Conservation (phyloP, 2,329 filamentous ascomycete species). For the Lasiodiplodia sp. region DNA sequence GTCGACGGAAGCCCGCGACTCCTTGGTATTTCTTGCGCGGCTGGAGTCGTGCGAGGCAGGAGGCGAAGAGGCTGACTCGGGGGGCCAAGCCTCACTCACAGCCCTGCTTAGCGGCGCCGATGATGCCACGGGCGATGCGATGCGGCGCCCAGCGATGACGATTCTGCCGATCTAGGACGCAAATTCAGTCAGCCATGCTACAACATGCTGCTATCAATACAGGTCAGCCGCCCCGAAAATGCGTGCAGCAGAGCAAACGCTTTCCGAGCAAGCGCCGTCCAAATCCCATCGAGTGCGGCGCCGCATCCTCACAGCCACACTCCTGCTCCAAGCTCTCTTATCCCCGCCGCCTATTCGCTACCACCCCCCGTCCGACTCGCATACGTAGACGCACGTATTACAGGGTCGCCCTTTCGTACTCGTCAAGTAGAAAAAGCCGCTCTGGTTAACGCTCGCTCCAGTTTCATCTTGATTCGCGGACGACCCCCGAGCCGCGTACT, state of each 20-base stretch:
- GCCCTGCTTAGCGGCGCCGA: constrained; percentile 25
- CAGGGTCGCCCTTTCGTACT: constrained; percentile 16
- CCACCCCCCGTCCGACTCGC: constrained; percentile 12
- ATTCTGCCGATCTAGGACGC: constrained; percentile 6
- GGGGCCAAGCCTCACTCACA: constrained; percentile 26
- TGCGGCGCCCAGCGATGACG: constrained; percentile 22
- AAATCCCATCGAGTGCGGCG: not conserved
- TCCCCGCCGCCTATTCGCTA: constrained; percentile 14
- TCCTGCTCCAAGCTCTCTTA: not conserved
- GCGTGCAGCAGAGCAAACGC: not conserved
- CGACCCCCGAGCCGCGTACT: not conserved
- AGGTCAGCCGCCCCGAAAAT: no score
- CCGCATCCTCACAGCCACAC: not conserved
- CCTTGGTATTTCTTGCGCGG: not conserved
- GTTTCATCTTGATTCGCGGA: constrained; percentile 20
- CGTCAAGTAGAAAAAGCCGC: not conserved
- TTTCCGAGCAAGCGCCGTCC: not conserved
- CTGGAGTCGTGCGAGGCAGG: not conserved
- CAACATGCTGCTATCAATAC: no score
- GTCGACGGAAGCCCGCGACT: not conserved
- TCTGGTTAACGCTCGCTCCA: not conserved
- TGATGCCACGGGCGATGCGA: constrained; percentile 11
- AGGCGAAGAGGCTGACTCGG: constrained; percentile 20
- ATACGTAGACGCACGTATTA: not conserved
- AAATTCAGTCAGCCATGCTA: not conserved